Conservation (phyloP, 345 rosid species). For the Melaleuca alternifolia region DNA sequence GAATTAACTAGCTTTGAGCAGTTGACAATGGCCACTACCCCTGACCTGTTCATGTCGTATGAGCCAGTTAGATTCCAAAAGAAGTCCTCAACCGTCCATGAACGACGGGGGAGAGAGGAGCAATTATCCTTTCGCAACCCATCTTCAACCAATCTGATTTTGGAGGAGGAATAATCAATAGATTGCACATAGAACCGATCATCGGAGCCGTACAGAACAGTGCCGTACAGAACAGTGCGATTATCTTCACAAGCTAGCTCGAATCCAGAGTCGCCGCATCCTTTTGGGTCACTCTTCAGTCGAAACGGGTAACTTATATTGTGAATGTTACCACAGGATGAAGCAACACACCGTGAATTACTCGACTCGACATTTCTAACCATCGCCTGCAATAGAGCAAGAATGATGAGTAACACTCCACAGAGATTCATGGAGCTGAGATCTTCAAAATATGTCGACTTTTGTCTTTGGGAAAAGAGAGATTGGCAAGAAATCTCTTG, state of each 20-base stretch:
- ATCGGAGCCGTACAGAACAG: rapidly evolving
- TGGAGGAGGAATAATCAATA: neutral
- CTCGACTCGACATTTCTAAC: neutral
- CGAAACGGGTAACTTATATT: neutral
- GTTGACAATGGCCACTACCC: rapidly evolving
- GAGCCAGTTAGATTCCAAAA: rapidly evolving
- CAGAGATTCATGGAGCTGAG: neutral
- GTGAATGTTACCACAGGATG: neutral
- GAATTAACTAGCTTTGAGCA: rapidly evolving
- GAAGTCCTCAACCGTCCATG: neutral
- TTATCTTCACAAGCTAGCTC: neutral
- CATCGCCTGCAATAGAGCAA: neutral
- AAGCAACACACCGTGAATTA: neutral
- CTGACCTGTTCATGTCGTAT: too few relatives aligned
- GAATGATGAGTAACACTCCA: neutral
- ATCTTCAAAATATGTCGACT: neutral
- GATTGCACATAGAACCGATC: neutral
- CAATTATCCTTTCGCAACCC: neutral
- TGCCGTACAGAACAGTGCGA: neutral
- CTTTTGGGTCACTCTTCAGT: neutral
- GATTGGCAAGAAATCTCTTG: neutral
- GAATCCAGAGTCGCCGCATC: rapidly evolving
- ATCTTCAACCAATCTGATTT: neutral
- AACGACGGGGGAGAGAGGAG: neutral
- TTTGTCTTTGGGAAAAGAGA: neutral